Evolutionary conservation across 768 basidiomycete genomes (phyloP).

Genomic region (Kwoniella mangroviensis): DNA sequence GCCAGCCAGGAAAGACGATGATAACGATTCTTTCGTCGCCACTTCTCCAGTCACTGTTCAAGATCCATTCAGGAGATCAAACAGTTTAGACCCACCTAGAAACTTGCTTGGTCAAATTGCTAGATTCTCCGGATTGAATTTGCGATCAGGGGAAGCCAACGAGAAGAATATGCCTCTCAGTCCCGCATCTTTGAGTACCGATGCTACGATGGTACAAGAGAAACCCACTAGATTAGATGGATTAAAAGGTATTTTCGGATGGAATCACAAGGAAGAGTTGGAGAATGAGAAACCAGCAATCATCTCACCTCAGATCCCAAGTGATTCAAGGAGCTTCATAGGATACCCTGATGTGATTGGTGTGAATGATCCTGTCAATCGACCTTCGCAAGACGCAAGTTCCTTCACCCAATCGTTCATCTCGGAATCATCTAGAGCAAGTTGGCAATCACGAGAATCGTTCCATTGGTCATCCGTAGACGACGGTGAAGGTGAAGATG

Average conservation of each 20-base stretch:
- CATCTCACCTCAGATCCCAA: conserved; percentile 29
- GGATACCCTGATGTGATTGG: conserved; percentile 54
- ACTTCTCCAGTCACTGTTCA: conserved; percentile 41
- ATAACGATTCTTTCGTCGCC: conserved; percentile 52
- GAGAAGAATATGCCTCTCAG: conserved; percentile 20
- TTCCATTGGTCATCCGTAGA: conserved; percentile 56
- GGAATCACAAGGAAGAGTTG: conserved; percentile 28
- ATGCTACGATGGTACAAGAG: conserved; percentile 31
- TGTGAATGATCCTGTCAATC: conserved; percentile 41
- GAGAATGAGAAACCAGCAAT: conserved; percentile 27
- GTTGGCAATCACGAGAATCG: conserved; percentile 53
- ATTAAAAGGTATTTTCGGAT: conserved; percentile 53
- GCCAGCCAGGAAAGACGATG: conserved; percentile 35
- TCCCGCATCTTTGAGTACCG: conserved; percentile 28
- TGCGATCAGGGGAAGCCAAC: conserved; percentile 23
- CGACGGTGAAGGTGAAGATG: conserved; percentile 27
- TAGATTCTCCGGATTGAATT: conserved; percentile 41
- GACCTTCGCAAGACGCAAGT: conserved; percentile 44
- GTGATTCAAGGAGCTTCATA: conserved; percentile 35
- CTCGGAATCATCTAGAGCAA: conserved; percentile 49
- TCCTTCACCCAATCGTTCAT: conserved; percentile 53
- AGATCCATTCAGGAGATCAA: conserved; percentile 44
- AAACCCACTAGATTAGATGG: conserved; percentile 49
- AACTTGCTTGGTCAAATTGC: conserved; percentile 49
- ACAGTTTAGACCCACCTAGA: conserved; percentile 35